Conservation (phyloP, 2,329 filamentous ascomycete species). For the Penicillium sp. region DNA sequence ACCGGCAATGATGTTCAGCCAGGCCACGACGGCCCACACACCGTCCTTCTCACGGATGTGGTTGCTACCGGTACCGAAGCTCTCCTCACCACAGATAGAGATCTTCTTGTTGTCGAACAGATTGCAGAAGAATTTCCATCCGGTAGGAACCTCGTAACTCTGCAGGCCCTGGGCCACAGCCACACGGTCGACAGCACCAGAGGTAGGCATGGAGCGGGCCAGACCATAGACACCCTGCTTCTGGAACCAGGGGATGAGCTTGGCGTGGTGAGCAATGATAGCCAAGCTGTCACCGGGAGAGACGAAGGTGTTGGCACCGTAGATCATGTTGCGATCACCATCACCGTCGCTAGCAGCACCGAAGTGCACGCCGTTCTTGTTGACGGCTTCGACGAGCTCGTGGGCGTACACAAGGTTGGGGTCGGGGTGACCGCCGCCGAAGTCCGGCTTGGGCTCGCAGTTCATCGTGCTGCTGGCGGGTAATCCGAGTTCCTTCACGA, state of each 20-base stretch:
- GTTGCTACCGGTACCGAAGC: constrained; percentile 96
- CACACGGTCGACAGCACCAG: constrained; percentile 91
- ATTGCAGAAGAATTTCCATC: constrained; percentile 99
- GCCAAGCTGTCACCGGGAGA: constrained; percentile 96
- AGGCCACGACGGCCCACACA: constrained; percentile 94
- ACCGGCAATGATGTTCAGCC: constrained; percentile 98
- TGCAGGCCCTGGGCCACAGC: constrained; percentile 90
- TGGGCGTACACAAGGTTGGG: constrained; percentile 97
- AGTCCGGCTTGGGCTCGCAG: constrained; percentile 89
- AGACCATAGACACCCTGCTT: constrained; percentile 95
- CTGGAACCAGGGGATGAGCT: constrained; percentile 97
- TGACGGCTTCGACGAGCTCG: constrained; percentile 89
- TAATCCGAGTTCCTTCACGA: constrained; percentile 89
- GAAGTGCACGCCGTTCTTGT: constrained; percentile 90
- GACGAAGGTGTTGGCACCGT: constrained; percentile 94
- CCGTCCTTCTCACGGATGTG: constrained; percentile 99
- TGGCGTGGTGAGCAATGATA: constrained; percentile 96
- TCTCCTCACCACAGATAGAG: constrained; percentile 98
- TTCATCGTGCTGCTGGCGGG: constrained; percentile 80
- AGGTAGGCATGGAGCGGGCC: constrained; percentile 96
- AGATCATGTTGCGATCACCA: constrained; percentile 99
- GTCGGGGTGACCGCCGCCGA: constrained; percentile 95
- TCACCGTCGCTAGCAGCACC: constrained; percentile 96
- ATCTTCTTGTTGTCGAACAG: constrained; percentile 94
- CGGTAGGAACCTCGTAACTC: constrained; percentile 96